phyloP scores from a whole-genome alignment of 78 protist species.

The Tieghemostelium lacteum region DNA sequence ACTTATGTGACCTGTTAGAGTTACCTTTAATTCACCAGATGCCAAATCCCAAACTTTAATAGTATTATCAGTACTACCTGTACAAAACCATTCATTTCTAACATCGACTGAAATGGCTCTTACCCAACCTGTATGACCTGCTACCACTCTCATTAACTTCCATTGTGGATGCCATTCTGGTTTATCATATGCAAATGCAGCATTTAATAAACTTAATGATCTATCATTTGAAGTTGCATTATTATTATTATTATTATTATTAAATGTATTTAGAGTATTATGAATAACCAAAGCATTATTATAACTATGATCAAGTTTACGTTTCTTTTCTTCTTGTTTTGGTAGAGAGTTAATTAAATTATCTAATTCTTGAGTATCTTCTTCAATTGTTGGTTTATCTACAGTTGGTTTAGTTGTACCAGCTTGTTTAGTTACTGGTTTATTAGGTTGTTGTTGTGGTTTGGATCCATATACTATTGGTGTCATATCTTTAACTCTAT shows the following conservation, averaged over 20 bases:
- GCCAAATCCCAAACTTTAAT: conserved; percentile 99
- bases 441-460: conserved; percentile 11
- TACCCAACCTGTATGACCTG: conserved; percentile 90
- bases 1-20: conserved; percentile 97
- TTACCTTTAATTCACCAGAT: conserved; percentile 92
- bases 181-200: conserved; percentile 39
- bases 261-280: background rate
- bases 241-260: background rate
- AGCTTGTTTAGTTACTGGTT: conserved; percentile 2
- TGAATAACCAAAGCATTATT: conserved; percentile 21
- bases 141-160: conserved; percentile 83
- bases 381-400: conserved; percentile 44
- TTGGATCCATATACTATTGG: background rate
- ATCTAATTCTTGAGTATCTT: conserved; percentile 35
- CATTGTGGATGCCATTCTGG: conserved; percentile 90
- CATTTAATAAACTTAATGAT: background rate
- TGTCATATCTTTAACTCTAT: conserved; percentile 20
- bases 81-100: conserved; percentile 97
- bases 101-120: conserved; percentile 95
- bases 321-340: conserved; percentile 51
- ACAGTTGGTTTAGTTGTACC: background rate
- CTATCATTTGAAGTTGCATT: conserved; percentile 6
- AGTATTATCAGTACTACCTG: conserved; percentile 97
- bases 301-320: conserved; percentile 18
- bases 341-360: conserved; percentile 11